phyloP scores from a whole-genome alignment of 371 early-diverging fungal species.

The Batkoa obscura region DNA sequence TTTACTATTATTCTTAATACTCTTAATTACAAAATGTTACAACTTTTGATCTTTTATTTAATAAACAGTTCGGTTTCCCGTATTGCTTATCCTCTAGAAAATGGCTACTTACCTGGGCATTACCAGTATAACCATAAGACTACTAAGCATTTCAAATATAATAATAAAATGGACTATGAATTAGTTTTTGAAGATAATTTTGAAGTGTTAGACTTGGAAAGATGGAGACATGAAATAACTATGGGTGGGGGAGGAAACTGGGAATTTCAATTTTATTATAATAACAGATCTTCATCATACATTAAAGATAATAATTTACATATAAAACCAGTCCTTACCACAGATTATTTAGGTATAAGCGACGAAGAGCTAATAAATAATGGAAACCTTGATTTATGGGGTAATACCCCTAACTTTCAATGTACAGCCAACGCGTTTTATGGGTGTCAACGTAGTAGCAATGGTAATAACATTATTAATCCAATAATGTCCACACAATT shows the following conservation, averaged over 20 bases:
- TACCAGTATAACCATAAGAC: background rate
- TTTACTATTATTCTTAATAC: no score
- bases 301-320: constrained; percentile 37
- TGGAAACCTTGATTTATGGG: constrained; percentile 15
- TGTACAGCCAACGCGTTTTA: constrained; percentile 18
- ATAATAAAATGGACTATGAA: constrained; percentile 15
- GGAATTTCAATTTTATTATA: constrained; percentile 34
- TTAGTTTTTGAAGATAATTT: constrained; percentile 7
- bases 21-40: no score
- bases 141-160: background rate
- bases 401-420: constrained; percentile 12
- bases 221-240: constrained; percentile 6
- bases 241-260: constrained; percentile 16
- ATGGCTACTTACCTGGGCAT: background rate
- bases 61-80: no score
- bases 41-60: no score
- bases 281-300: constrained; percentile 39
- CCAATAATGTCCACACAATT: constrained; percentile 43
- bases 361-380: constrained; percentile 9
- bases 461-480: constrained; percentile 30
- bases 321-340: constrained; percentile 39
- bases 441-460: constrained; percentile 30
- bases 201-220: background rate
- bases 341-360: constrained; percentile 12
- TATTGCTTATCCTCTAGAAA: background rate